Conservation (phyloP, 306 rosid species). For the Fagus sylvatica region DNA sequence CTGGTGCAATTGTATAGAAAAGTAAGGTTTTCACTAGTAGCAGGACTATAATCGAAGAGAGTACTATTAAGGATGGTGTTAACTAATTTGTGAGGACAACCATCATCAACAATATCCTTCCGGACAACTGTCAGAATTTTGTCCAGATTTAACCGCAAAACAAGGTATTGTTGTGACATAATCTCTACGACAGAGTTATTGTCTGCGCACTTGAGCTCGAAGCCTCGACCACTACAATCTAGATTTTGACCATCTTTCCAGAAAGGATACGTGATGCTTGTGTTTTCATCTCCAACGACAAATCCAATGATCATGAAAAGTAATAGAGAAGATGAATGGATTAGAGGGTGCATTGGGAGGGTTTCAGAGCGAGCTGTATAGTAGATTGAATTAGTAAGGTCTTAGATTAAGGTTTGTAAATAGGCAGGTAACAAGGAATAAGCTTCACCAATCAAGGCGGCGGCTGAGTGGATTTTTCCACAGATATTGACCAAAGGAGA, state of each 20-base stretch:
- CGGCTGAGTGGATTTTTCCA: too few species aligned
- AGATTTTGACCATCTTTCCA: not conserved
- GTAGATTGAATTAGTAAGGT: too few species aligned
- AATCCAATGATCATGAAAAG: too few species aligned
- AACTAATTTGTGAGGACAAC: not conserved
- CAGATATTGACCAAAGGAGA: too few species aligned
- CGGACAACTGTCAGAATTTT: not conserved
- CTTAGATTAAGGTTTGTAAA: too few species aligned
- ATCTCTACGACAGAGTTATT: not conserved
- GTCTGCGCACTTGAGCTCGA: not conserved
- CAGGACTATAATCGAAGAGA: not conserved
- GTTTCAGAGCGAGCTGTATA: too few species aligned
- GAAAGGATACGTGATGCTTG: not conserved
- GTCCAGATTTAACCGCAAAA: not conserved
- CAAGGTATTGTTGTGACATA: not conserved
- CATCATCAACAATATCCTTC: not conserved
- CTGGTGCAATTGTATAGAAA: not conserved
- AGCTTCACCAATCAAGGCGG: too few species aligned
- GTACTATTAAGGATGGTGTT: not conserved
- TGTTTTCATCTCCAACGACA: too few species aligned
- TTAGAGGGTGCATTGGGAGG: too few species aligned
- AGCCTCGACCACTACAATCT: not conserved
- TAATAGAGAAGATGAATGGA: too few species aligned
- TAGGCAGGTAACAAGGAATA: too few species aligned
- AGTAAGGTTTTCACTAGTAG: not conserved